These are phyloP conservation scores for Phyllostachys edulis DNA, from an alignment of 176 grass and related monocot species.

Conservation along the genomic window DNA sequence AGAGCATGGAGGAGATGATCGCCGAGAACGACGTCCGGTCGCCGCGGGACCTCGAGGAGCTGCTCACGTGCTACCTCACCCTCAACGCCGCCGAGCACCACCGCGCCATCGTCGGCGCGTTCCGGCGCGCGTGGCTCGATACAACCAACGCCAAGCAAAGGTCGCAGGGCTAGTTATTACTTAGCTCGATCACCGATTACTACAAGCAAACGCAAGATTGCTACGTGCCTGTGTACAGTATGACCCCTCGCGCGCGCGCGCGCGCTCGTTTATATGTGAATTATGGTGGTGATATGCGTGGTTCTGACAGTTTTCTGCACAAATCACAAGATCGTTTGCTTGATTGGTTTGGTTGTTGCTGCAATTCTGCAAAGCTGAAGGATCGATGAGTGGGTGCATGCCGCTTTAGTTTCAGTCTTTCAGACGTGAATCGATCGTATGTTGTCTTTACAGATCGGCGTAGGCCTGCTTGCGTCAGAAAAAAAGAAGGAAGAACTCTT, in stretches of 20 bases:
- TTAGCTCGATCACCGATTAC: neutral
- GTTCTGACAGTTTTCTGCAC: neutral
- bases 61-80: conserved; percentile 75
- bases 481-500: neutral
- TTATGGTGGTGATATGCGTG: neutral
- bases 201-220: neutral
- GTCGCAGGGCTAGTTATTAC: neutral
- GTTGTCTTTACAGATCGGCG: conserved; percentile 27
- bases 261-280: neutral
- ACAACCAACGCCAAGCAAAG: neutral
- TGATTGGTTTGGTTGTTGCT: neutral
- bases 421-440: conserved; percentile 14
- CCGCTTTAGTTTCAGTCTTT: neutral
- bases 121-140: conserved; percentile 54
- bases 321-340: neutral
- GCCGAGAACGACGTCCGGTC: conserved; percentile 44
- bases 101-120: conserved; percentile 65
- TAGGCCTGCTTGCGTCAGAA: conserved; percentile 11
- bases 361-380: neutral
- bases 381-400: neutral
- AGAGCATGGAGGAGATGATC: conserved; percentile 82
- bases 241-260: neutral
- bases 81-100: conserved; percentile 80
- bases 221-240: conserved; percentile 9
- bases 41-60: conserved; percentile 53